Percentiles rank a stretch among this genome's conserved stretches.
These are phyloP conservation scores for Podospora bellae-mahoneyi DNA, from an alignment of 495 filamentous ascomycete species.

Conservation along the genomic window DNA sequence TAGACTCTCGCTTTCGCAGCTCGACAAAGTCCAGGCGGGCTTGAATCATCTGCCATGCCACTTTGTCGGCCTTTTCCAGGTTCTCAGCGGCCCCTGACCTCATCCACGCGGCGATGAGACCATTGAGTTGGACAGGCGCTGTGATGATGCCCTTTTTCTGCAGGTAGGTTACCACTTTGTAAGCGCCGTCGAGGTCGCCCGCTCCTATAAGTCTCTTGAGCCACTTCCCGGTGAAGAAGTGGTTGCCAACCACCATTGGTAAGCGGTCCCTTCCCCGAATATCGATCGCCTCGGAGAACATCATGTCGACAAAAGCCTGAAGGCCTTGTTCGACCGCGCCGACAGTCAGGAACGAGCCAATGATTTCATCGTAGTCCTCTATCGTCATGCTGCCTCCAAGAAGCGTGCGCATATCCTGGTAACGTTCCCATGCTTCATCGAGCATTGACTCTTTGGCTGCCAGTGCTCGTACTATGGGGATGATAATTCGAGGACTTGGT, in stretches of 20 bases:
- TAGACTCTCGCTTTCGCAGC: conserved; percentile 24
- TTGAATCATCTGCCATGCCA: conserved; percentile 76
- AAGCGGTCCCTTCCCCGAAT: conserved; percentile 44
- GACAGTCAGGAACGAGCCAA: conserved; percentile 58
- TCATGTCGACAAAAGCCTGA: conserved; percentile 79
- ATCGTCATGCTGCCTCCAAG: conserved; percentile 63
- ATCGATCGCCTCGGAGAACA: conserved; percentile 58
- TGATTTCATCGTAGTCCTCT: conserved; percentile 70
- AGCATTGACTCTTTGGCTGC: conserved; percentile 30
- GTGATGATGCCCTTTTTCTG: conserved; percentile 60
- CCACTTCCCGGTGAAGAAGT: conserved; percentile 80
- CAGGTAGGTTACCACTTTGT: conserved; percentile 64
- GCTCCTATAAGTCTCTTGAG: conserved; percentile 74
- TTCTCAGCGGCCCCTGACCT: conserved; percentile 53
- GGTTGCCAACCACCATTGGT: conserved; percentile 63
- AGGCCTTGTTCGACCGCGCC: conserved; percentile 61
- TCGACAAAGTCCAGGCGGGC: conserved; percentile 58
- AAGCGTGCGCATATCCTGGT: conserved; percentile 57
- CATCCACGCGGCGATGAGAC: conserved; percentile 70
- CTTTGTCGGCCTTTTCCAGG: conserved; percentile 59
- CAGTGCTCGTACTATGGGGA: conserved; percentile 61
- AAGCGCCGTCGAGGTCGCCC: conserved; percentile 65
- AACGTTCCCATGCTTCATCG: conserved; percentile 64
- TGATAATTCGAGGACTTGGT: conserved; percentile 54
- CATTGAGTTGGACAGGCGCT: conserved; percentile 69